phyloP scores from a whole-genome alignment of 1,284 basidiomycete genomes.

The Apiotrichum gracile region DNA sequence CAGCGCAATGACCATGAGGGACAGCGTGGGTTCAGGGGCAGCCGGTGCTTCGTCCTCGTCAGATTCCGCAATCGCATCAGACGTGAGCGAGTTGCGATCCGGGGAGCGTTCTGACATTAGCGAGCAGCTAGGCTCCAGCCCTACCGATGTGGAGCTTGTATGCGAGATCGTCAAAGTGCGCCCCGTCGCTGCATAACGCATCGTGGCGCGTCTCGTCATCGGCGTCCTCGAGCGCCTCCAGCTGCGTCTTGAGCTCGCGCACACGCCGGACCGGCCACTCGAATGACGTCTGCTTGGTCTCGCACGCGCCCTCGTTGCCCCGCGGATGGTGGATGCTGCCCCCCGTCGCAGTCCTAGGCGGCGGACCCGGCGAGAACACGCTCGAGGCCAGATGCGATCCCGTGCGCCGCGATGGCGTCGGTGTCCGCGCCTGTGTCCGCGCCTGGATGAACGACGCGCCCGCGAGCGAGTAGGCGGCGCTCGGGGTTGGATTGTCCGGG shows the following conservation, averaged over 20 bases:
- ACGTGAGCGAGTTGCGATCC: background rate
- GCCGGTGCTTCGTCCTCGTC: background rate
- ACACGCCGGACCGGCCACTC: slow-evolving; percentile 25
- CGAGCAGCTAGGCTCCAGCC: background rate
- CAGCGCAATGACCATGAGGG: slow-evolving; percentile 19
- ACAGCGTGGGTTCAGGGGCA: slow-evolving; percentile 13
- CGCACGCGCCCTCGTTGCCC: slow-evolving; percentile 5
- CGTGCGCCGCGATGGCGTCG: slow-evolving; percentile 10
- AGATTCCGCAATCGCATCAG: background rate
- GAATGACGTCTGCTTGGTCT: slow-evolving; percentile 20
- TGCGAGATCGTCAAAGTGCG: slow-evolving; percentile 62
- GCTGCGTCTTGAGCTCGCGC: slow-evolving; percentile 15
- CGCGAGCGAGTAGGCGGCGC: background rate
- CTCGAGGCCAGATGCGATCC: slow-evolving; percentile 11
- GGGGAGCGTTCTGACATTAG: slow-evolving; percentile 14
- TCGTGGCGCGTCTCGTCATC: slow-evolving; percentile 52
- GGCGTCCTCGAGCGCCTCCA: slow-evolving; percentile 14
- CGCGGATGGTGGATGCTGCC: background rate
- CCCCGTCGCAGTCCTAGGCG: background rate
- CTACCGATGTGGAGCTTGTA: slow-evolving; percentile 55
- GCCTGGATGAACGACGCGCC: background rate
- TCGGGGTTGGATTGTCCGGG: slow-evolving; percentile 13
- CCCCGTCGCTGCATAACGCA: slow-evolving; percentile 56
- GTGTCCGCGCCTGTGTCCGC: slow-evolving; percentile 9
- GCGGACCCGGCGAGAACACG: slow-evolving; percentile 1